Percentiles rank a stretch among this genome's conserved stretches.
Evolutionary conservation across 2,329 filamentous ascomycete species (phyloP).

Genomic region (Alternaria burnsii): DNA sequence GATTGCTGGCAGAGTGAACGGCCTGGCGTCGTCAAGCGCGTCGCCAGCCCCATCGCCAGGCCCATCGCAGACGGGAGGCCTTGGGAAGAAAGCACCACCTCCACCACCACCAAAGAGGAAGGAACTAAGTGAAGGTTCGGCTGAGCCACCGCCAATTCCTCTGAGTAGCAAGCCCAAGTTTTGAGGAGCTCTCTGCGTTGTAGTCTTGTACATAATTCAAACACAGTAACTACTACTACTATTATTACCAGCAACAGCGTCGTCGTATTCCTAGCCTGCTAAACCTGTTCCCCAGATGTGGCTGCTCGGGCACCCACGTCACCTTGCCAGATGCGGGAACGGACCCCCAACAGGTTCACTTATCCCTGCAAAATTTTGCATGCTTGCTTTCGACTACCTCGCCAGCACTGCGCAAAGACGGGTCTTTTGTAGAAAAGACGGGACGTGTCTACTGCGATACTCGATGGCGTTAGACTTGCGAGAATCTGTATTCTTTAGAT

Average conservation of each 20-base stretch:
- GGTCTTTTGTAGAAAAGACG: neutral
- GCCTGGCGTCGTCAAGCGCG: slow-evolving; percentile 41
- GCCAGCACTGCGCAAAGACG: neutral
- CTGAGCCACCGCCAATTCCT: slow-evolving; percentile 64
- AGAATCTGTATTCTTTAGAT: slow-evolving; percentile 2
- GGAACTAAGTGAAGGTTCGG: slow-evolving; percentile 52
- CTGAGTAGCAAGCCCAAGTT: slow-evolving; percentile 64
- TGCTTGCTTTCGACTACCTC: neutral
- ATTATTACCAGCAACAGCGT: neutral
- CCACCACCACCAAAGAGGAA: slow-evolving; percentile 68
- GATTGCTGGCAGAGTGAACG: slow-evolving; percentile 59
- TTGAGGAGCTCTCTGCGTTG: neutral
- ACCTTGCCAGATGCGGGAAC: neutral
- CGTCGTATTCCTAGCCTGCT: neutral
- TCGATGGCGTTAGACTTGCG: slow-evolving; percentile 28
- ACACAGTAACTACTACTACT: neutral
- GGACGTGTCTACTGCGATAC: neutral
- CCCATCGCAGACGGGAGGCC: slow-evolving; percentile 38
- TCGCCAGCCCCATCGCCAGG: slow-evolving; percentile 34
- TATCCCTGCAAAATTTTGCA: slow-evolving; percentile 10
- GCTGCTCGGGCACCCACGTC: slow-evolving; percentile 4
- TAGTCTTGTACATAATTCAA: neutral
- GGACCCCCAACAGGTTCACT: slow-evolving; percentile 14
- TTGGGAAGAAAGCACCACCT: slow-evolving; percentile 64
- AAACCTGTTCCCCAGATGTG: slow-evolving; percentile 5